These are phyloP conservation scores for Hortiboletus campestris DNA, from an alignment of 768 basidiomycete genomes.

Conservation along the genomic window DNA sequence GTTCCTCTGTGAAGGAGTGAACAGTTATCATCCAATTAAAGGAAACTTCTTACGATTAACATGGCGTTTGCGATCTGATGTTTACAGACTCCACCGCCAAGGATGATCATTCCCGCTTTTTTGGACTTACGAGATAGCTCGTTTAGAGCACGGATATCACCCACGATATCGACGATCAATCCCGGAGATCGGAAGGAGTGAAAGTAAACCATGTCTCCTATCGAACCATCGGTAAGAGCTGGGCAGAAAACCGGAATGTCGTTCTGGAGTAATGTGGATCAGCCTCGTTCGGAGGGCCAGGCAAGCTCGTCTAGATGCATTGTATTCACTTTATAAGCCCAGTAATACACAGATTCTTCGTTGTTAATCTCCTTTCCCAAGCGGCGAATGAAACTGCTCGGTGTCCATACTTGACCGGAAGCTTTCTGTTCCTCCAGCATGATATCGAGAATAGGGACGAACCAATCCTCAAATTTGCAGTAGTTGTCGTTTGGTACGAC, in stretches of 20 bases:
- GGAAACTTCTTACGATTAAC: conserved; percentile 72
- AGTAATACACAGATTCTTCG: conserved; percentile 97
- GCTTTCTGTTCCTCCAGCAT: conserved; percentile 89
- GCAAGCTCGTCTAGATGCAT: conserved; percentile 13
- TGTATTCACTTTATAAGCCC: conserved; percentile 93
- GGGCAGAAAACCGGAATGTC: conserved; percentile 99
- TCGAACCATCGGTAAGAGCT: conserved; percentile 94
- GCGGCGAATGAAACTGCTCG: conserved; percentile 88
- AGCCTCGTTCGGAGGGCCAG: conserved; percentile 20
- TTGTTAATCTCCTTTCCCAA: conserved; percentile 97
- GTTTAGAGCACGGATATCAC: conserved; percentile 89
- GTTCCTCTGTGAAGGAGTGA: conserved; percentile 63
- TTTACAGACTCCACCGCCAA: conserved; percentile 98
- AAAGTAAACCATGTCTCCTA: conserved; percentile 99
- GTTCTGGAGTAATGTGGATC: conserved; percentile 58
- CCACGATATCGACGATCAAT: conserved; percentile 88
- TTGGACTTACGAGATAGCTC: conserved; percentile 82
- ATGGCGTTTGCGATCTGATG: conserved; percentile 99
- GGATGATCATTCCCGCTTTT: conserved; percentile 97
- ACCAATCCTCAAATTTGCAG: conserved; percentile 99
- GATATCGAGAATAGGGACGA: conserved; percentile 86
- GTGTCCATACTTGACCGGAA: conserved; percentile 76
- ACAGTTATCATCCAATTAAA: not conserved
- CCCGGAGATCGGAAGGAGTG: conserved; percentile 90
- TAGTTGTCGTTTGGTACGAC: conserved; percentile 98